phyloP scores from a whole-genome alignment of 2,329 filamentous ascomycete genomes.

The Pyrenochaeta sp. region DNA sequence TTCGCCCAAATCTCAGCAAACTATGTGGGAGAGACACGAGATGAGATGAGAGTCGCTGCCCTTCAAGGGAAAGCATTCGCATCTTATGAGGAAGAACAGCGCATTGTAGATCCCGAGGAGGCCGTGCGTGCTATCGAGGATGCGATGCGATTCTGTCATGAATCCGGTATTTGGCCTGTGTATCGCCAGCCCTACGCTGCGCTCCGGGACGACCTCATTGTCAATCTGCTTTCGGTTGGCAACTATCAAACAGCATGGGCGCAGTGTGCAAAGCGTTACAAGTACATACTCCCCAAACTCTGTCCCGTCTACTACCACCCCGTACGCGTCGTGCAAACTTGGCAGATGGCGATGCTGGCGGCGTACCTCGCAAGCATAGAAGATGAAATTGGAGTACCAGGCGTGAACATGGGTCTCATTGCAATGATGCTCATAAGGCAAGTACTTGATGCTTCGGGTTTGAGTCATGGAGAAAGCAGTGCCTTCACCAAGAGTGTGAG shows the following conservation, averaged over 20 bases:
- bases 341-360: constrained; percentile 50
- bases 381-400: constrained; percentile 34
- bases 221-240: constrained; percentile 55
- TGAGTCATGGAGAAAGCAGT: constrained; percentile 55
- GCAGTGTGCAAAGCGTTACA: constrained; percentile 61
- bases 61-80: constrained; percentile 38
- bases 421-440: constrained; percentile 55
- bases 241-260: constrained; percentile 59
- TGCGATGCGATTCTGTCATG: constrained; percentile 52
- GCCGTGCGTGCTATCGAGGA: constrained; percentile 48
- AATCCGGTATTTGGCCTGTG: constrained; percentile 56
- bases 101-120: constrained; percentile 32
- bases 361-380: constrained; percentile 41
- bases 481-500: constrained; percentile 52
- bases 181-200: constrained; percentile 64
- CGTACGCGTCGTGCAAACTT: constrained; percentile 61
- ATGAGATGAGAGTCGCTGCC: constrained; percentile 38
- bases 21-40: constrained; percentile 31
- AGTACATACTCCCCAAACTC: constrained; percentile 60
- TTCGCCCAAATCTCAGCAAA: constrained; percentile 31
- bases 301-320: constrained; percentile 62
- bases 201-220: constrained; percentile 62
- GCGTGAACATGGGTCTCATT: constrained; percentile 54
- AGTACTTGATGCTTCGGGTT: constrained; percentile 48
- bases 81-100: constrained; percentile 35